Evolutionary conservation across 202 grass and related monocot species (phyloP), one percentile per base, ranked within the genome.

Genomic region (Cymbopogon flexuosus): DNA sequence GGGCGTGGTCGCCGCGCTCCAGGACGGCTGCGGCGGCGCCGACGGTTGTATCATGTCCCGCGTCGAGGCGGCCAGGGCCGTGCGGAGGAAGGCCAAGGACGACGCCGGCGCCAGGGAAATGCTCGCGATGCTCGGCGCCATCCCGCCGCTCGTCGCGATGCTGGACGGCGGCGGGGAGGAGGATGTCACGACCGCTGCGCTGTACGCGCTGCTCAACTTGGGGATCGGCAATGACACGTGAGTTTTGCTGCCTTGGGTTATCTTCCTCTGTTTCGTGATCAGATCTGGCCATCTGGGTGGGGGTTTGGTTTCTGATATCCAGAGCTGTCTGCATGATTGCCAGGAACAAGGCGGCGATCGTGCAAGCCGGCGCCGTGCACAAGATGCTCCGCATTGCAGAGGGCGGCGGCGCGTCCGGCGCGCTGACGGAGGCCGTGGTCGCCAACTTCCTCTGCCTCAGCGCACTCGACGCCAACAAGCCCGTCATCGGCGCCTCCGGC

Each of bases 361-460:
- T 95, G 54, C 87, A 95, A 70, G 90, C 92, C 12, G 96, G 96
- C 10, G 90, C 90, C 8, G 82, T 95, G 72, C 96, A 99, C 81
- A 99, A 99, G 87, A 93, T 99, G 96, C 84, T 99, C 41, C 39
- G 82, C 65, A 77, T 95, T 79, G 88, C 88, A 2, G 76, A 78
- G 16, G 57, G 19, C 23, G 75, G 57, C 27, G 78, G 45, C 11
- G 37, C 68, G 14, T 67, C 79, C 6, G 42, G 56, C 16, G n/a
- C 45, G 2, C 24, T 93, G 12, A 90, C 82, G 37, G 90, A 83
- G 79, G 88, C 90, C 31, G 84, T 91, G 14, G 90, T 93, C 62
- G 96, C 92, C 54, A 99, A 99, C 80, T 95, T 99, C 80, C 85
- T 99, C 67, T 90, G 96, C 76, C 89, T 99, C 34, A 99, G 96